A percentile compares a stretch with the other conserved stretches of the same genome.
Conservation (phyloP, 257 asterid genomes). For the Forsythia viridissima region DNA sequence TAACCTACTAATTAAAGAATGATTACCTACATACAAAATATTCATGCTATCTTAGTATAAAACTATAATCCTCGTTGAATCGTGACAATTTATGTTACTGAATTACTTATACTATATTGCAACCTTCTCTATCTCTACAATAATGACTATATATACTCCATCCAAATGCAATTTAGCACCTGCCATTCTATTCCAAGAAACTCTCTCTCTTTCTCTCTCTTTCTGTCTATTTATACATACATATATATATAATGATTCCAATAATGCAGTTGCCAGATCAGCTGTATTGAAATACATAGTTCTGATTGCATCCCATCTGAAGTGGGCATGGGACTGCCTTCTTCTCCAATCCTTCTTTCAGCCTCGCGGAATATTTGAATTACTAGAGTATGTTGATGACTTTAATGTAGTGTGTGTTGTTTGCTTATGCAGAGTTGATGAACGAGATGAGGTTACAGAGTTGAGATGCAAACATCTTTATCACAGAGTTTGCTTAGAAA, state of each 20-base stretch:
- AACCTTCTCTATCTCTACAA: too few species aligned
- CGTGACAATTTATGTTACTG: too few species aligned
- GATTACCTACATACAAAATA: too few species aligned
- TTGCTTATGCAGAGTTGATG: not conserved
- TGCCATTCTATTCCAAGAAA: too few species aligned
- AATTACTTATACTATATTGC: too few species aligned
- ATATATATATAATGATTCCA: not conserved
- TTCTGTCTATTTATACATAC: too few species aligned
- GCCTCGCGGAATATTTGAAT: not conserved
- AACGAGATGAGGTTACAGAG: not conserved
- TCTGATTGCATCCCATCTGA: not conserved
- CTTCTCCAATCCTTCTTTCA: not conserved
- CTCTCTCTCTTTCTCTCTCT: not conserved
- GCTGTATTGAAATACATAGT: not conserved
- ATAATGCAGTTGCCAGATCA: not conserved
- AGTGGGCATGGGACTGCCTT: not conserved
- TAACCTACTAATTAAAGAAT: too few species aligned
- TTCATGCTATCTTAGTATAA: too few species aligned
- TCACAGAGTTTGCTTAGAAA: too few species aligned
- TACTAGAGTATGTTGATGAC: not conserved
- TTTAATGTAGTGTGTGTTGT: not conserved
- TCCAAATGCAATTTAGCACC: too few species aligned
- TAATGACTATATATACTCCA: too few species aligned
- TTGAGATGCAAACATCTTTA: not conserved
- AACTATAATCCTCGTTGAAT: too few species aligned